These are phyloP conservation scores for Wickerhamomyces sp. DNA, from an alignment of 1,139 yeast species.

Conservation along the genomic window DNA sequence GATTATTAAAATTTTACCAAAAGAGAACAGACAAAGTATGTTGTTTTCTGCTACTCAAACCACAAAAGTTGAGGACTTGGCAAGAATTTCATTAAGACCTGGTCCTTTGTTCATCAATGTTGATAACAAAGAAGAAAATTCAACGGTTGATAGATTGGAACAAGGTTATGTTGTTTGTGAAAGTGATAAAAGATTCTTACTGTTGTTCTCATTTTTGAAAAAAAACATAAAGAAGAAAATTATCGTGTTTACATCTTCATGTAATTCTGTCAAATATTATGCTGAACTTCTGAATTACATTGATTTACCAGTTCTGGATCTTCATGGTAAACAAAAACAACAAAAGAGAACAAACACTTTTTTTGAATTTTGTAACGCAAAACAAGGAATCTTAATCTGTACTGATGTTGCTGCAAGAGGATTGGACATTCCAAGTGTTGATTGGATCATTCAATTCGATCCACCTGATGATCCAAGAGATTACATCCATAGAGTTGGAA, in stretches of 20 bases:
- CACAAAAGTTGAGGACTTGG: constrained; percentile 96
- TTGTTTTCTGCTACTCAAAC: constrained; percentile 98
- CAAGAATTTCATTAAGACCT: constrained; percentile 89
- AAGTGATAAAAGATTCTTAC: constrained; percentile 85
- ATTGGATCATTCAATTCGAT: constrained; percentile 96
- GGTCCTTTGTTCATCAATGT: constrained; percentile 97
- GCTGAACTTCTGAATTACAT: constrained; percentile 92
- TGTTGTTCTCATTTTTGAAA: constrained; percentile 87
- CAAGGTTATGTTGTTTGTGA: constrained; percentile 98
- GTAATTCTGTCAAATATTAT: constrained; percentile 94
- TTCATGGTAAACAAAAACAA: constrained; percentile 98
- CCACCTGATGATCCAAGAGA: constrained; percentile 99
- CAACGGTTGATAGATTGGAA: constrained; percentile 95
- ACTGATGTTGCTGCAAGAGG: constrained; percentile 99
- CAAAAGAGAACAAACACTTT: constrained; percentile 97
- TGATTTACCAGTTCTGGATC: constrained; percentile 90
- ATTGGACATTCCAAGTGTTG: constrained; percentile 93
- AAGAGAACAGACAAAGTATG: constrained; percentile 94
- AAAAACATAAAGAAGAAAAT: constrained; percentile 86
- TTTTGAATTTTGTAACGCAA: constrained; percentile 96
- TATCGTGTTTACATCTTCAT: constrained; percentile 91
- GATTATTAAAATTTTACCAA: constrained; percentile 89
- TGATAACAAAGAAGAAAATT: constrained; percentile 72
- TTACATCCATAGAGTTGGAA: constrained; percentile 95
- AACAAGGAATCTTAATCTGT: constrained; percentile 85